Evolutionary conservation across 106 monocot genomes (phyloP).

Genomic region (Cymbidium sinense): DNA sequence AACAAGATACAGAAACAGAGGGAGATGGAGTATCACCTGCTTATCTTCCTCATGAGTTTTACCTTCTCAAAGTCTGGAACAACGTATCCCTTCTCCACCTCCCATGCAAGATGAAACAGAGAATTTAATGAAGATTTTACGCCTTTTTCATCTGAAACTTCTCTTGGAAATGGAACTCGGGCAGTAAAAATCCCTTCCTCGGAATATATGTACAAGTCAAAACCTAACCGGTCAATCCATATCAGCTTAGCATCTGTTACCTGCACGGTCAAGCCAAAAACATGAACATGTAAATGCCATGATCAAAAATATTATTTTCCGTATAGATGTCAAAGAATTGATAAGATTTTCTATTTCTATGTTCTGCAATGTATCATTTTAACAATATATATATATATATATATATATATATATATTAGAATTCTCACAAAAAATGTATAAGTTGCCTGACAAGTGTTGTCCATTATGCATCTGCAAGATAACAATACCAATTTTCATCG

Average conservation of each 20-base stretch:
- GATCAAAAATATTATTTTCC: too few species aligned
- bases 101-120: slow-evolving; percentile 95
- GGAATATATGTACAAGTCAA: slow-evolving; percentile 67
- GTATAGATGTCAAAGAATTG: too few species aligned
- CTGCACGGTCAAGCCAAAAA: slow-evolving; percentile 19
- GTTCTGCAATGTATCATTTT: too few species aligned
- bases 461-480: too few species aligned
- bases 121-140: slow-evolving; percentile 91
- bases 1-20: background rate
- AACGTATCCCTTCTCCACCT: slow-evolving; percentile 71
- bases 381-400: too few species aligned
- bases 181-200: slow-evolving; percentile 43
- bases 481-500: too few species aligned
- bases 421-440: too few species aligned
- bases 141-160: slow-evolving; percentile 81
- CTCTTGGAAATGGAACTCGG: slow-evolving; percentile 76
- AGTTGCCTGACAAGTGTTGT: too few species aligned
- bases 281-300: too few species aligned
- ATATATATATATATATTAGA: too few species aligned
- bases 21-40: slow-evolving; percentile 15
- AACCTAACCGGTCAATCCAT: slow-evolving; percentile 85
- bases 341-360: too few species aligned
- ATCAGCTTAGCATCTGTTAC: slow-evolving; percentile 60
- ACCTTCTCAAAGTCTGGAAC: slow-evolving; percentile 70
- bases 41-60: slow-evolving; percentile 50